Percentiles rank a stretch among this genome's conserved stretches.
Conservation (phyloP, 495 filamentous ascomycete species). For the Terfezia boudieri region DNA sequence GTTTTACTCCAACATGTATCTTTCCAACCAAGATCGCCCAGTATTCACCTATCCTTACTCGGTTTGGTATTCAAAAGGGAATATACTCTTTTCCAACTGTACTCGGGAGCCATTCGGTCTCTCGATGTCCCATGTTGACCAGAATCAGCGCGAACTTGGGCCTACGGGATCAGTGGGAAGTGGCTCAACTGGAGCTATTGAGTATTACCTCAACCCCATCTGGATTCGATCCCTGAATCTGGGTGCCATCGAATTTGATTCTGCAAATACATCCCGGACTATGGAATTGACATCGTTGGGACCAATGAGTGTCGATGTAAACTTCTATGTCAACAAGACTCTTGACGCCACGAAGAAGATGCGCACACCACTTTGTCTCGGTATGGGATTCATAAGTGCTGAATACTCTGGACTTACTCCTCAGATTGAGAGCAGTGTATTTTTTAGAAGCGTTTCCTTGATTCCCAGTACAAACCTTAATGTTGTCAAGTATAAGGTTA, state of each 20-base stretch:
- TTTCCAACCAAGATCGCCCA: conserved; percentile 45
- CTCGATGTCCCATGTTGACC: conserved; percentile 47
- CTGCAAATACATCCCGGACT: not conserved
- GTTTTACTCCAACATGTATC: conserved; percentile 77
- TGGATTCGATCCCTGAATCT: not conserved
- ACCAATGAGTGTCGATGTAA: not conserved
- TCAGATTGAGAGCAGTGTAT: not conserved
- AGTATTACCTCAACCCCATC: not conserved
- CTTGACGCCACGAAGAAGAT: not conserved
- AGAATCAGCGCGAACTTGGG: conserved; percentile 40
- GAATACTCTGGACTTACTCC: conserved; percentile 42
- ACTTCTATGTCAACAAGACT: not conserved
- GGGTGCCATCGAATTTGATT: not conserved
- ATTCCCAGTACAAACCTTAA: not conserved
- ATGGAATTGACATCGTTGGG: not conserved
- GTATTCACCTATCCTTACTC: conserved; percentile 77
- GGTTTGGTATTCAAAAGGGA: conserved; percentile 50
- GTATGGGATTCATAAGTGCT: conserved; percentile 62
- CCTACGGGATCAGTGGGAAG: conserved; percentile 7
- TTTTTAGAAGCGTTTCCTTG: not conserved
- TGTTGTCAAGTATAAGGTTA: not conserved
- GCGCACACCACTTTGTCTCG: conserved; percentile 15
- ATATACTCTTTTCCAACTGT: conserved; percentile 20
- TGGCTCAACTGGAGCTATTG: not conserved
- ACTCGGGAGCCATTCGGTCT: conserved; percentile 51